A percentile compares a stretch with the other conserved stretches of the same genome.
These are phyloP conservation scores for Sporothrix humicola DNA, from an alignment of 2,329 filamentous ascomycete species.

Conservation along the genomic window DNA sequence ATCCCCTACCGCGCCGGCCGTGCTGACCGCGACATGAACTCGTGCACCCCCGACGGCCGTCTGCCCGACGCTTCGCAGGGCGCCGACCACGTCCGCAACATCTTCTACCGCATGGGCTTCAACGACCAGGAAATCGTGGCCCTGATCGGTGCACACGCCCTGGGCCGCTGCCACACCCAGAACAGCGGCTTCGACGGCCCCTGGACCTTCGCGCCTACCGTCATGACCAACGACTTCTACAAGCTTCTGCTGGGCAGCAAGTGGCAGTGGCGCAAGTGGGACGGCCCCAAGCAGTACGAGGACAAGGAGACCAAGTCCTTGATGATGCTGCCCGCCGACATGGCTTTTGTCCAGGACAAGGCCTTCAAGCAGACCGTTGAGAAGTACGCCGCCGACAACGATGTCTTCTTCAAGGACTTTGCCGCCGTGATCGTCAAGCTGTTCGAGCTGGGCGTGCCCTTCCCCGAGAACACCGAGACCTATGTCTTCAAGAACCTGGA, in stretches of 20 bases:
- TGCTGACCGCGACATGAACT: slow-evolving; percentile 74
- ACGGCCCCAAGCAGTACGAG: slow-evolving; percentile 88
- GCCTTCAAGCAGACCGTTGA: slow-evolving; percentile 79
- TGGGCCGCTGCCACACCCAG: slow-evolving; percentile 85
- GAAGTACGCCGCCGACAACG: slow-evolving; percentile 89
- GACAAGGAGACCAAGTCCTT: slow-evolving; percentile 84
- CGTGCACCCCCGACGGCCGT: slow-evolving; percentile 93
- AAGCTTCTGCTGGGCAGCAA: slow-evolving; percentile 86
- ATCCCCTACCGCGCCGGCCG: slow-evolving; percentile 91
- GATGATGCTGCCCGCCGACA: slow-evolving; percentile 97
- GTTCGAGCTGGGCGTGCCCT: slow-evolving; percentile 94
- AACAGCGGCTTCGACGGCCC: slow-evolving; percentile 87
- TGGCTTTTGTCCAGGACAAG: slow-evolving; percentile 87
- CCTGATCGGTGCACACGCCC: slow-evolving; percentile 80
- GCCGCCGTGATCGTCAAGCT: slow-evolving; percentile 77
- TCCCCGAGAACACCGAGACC: slow-evolving; percentile 66
- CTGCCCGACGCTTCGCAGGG: slow-evolving; percentile 74
- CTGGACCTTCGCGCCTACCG: slow-evolving; percentile 90
- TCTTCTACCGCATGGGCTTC: slow-evolving; percentile 98
- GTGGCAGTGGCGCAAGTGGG: slow-evolving; percentile 91
- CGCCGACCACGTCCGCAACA: slow-evolving; percentile 80
- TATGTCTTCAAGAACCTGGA: slow-evolving; percentile 68
- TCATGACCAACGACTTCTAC: slow-evolving; percentile 95
- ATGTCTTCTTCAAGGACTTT: slow-evolving; percentile 94
- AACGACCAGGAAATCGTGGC: slow-evolving; percentile 97